Conservation (phyloP, 345 rosid species). For the Gynandropsis gynandra region DNA sequence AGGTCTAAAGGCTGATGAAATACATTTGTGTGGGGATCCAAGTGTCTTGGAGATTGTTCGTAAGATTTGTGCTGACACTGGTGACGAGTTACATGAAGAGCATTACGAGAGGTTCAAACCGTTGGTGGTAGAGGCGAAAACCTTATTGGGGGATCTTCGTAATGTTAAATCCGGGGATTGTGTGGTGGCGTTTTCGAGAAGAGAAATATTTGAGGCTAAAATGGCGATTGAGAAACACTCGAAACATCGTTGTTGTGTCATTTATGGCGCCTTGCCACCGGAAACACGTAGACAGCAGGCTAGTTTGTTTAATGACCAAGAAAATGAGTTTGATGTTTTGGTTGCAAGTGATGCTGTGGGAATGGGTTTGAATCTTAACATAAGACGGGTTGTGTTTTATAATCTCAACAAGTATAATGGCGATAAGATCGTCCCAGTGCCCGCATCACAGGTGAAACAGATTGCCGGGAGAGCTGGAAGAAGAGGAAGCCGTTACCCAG, state of each 20-base stretch:
- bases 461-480: conserved; percentile 97
- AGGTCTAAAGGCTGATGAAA: conserved; percentile 89
- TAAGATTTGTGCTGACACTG: conserved; percentile 81
- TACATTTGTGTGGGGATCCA: no score
- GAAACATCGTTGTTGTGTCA: conserved; percentile 88
- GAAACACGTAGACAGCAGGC: conserved; percentile 96
- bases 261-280: conserved; percentile 92
- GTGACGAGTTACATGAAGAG: conserved; percentile 74
- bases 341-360: conserved; percentile 98
- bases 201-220: conserved; percentile 93
- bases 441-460: conserved; percentile 88
- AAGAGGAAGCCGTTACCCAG: conserved; percentile 83
- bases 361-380: conserved; percentile 92
- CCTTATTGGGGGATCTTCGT: conserved; percentile 63
- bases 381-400: conserved; percentile 79
- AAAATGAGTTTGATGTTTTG: conserved; percentile 81
- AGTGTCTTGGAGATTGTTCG: conserved; percentile 74
- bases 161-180: conserved; percentile 86
- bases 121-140: conserved; percentile 83
- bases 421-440: conserved; percentile 69
- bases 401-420: conserved; percentile 77
- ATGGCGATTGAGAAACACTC: conserved; percentile 81
- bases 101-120: conserved; percentile 87
- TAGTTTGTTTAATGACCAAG: conserved; percentile 76
- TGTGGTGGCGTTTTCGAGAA: conserved; percentile 85